Evolutionary conservation across 495 filamentous ascomycete genomes (phyloP).

Genomic region (Talaromyces liani): DNA sequence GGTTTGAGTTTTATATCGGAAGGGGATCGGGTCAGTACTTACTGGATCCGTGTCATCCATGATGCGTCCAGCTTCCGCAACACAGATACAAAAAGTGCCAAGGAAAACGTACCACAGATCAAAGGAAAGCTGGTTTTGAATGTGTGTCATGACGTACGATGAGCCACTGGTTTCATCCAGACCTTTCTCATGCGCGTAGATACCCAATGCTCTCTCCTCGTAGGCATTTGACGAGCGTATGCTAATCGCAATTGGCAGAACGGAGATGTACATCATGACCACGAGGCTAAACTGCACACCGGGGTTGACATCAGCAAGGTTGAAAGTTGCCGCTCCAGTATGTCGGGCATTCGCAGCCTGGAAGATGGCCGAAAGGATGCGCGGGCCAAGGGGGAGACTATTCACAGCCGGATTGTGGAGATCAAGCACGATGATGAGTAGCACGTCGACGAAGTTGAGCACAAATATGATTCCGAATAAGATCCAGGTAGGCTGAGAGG

Average conservation of each 20-base stretch:
- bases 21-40: constrained; percentile 10
- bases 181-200: constrained; percentile 42
- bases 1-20: too few species aligned
- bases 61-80: constrained; percentile 44
- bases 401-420: constrained; percentile 25
- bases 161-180: constrained; percentile 25
- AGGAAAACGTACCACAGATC: constrained; percentile 61
- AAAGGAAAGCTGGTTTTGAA: constrained; percentile 54
- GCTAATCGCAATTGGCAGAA: constrained; percentile 69
- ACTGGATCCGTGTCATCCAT: constrained; percentile 36
- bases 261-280: constrained; percentile 70
- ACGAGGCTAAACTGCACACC: constrained; percentile 53
- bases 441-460: constrained; percentile 49
- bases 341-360: constrained; percentile 54
- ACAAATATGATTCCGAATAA: constrained; percentile 50
- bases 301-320: constrained; percentile 48
- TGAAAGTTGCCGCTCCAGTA: constrained; percentile 50
- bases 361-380: constrained; percentile 52
- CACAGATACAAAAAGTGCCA: constrained; percentile 52
- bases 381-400: constrained; percentile 17
- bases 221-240: constrained; percentile 60
- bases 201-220: constrained; percentile 62
- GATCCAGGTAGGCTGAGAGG: constrained; percentile 52
- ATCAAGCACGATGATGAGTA: constrained; percentile 55
- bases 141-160: constrained; percentile 46